Evolutionary conservation across 2,329 filamentous ascomycete genomes (phyloP).

Genomic region (Venturia effusa): DNA sequence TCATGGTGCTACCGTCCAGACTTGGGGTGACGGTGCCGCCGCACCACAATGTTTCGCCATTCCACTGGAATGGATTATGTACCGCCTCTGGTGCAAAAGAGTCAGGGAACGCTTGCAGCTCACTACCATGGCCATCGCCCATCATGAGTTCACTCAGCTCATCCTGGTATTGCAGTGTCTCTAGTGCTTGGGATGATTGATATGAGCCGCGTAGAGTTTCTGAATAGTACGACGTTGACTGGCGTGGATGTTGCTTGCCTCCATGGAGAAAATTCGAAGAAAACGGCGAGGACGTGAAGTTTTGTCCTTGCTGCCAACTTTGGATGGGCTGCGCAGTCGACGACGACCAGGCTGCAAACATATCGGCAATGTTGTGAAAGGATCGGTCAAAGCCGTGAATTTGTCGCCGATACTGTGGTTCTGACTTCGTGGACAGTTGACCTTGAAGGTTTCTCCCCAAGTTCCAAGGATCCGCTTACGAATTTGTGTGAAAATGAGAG

Average conservation of each 20-base stretch:
- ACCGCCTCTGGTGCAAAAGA: neutral
- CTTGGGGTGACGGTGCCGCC: neutral
- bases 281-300: neutral
- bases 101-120: neutral
- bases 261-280: neutral
- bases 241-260: neutral
- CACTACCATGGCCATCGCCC: neutral
- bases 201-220: neutral
- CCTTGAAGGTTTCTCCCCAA: neutral
- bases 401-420: neutral
- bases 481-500: neutral
- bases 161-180: neutral
- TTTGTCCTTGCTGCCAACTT: neutral
- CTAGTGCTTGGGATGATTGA: neutral
- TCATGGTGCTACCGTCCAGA: neutral
- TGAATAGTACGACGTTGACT: neutral
- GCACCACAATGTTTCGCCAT: neutral
- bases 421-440: neutral
- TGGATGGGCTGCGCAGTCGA: neutral
- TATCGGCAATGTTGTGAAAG: neutral
- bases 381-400: neutral
- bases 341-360: neutral
- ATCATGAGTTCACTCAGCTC: constrained; percentile 2
- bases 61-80: neutral
- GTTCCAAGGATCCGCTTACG: neutral